These are phyloP conservation scores for Nissolia schottii DNA, from an alignment of 306 rosid species.

Conservation along the genomic window DNA sequence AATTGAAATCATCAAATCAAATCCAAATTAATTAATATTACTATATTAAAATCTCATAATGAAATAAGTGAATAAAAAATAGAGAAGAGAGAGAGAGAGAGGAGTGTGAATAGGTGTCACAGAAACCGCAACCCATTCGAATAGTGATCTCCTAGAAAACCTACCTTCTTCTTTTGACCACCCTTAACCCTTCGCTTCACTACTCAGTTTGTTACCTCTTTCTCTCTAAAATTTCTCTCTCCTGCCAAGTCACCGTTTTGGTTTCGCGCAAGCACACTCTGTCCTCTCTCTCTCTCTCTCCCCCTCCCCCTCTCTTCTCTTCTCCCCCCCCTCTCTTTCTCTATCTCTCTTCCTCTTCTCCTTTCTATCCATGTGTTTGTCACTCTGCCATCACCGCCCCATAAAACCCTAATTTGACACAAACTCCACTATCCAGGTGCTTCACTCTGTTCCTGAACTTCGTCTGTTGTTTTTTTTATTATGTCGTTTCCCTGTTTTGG, in stretches of 20 bases:
- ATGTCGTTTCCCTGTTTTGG: background rate
- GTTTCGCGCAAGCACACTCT: background rate
- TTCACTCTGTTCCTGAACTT: background rate
- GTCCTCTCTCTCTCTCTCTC: background rate
- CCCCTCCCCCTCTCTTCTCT: background rate
- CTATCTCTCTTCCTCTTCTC: background rate
- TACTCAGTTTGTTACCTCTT: background rate
- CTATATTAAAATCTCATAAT: too few species aligned
- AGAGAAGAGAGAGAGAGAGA: background rate
- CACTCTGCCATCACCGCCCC: constrained; percentile 32
- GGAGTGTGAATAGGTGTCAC: constrained; percentile 22
- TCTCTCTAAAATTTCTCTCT: background rate
- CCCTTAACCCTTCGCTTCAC: background rate
- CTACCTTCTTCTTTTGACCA: constrained; percentile 56
- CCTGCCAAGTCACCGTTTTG: background rate
- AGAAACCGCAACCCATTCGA: constrained; percentile 30
- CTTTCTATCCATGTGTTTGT: background rate
- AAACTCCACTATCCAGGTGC: constrained; percentile 48
- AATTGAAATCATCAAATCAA: too few species aligned
- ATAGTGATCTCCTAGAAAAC: constrained; percentile 63
- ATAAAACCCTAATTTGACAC: constrained; percentile 61
- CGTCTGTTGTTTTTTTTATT: background rate
- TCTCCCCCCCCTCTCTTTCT: background rate
- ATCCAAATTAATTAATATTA: too few species aligned
- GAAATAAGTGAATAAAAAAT: too few species aligned